Evolutionary conservation across 2,329 filamentous ascomycete species (phyloP).

Genomic region (Fusarium sp.): DNA sequence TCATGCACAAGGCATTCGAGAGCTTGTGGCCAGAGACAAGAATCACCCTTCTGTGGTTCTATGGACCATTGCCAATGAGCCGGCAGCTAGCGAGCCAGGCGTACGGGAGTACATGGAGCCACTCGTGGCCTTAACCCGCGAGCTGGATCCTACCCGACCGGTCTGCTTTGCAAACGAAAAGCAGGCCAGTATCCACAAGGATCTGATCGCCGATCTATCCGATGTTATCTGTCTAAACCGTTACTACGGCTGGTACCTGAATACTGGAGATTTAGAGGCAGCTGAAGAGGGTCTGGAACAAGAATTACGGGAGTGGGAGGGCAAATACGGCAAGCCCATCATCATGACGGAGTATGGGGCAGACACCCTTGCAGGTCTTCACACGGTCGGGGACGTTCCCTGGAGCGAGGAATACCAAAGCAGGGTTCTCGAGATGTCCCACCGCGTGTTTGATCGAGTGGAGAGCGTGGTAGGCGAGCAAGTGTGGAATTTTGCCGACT

Average conservation of each 20-base stretch:
- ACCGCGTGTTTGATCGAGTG: constrained; percentile 29
- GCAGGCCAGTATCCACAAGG: constrained; percentile 1
- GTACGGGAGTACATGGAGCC: constrained; percentile 21
- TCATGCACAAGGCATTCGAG: constrained; percentile 16
- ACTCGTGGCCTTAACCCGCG: constrained; percentile 4
- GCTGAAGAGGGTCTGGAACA: constrained; percentile 17
- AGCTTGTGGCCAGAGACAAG: constrained; percentile 24
- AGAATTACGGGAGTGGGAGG: constrained; percentile 10
- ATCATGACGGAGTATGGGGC: constrained; percentile 26
- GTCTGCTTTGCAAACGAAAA: constrained; percentile 20
- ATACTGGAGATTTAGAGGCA: constrained; percentile 13
- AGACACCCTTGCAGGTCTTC: constrained; percentile 15
- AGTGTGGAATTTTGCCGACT: constrained; percentile 37
- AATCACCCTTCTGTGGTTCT: constrained; percentile 27
- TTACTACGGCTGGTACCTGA: constrained; percentile 28
- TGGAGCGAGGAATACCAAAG: constrained; percentile 36
- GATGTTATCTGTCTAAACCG: constrained; percentile 25
- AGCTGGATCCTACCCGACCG: constrained; percentile 18
- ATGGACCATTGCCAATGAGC: constrained; percentile 26
- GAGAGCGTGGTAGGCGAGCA: constrained; percentile 31
- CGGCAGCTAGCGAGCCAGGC: constrained; percentile 12
- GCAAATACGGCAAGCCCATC: constrained; percentile 21
- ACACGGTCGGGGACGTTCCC: constrained; percentile 24
- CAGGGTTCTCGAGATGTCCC: constrained; percentile 25
- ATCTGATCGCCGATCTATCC: constrained; percentile 20